These are phyloP conservation scores for Paralagenidium karlingii DNA, from an alignment of 352 stramenopile species.

Conservation along the genomic window DNA sequence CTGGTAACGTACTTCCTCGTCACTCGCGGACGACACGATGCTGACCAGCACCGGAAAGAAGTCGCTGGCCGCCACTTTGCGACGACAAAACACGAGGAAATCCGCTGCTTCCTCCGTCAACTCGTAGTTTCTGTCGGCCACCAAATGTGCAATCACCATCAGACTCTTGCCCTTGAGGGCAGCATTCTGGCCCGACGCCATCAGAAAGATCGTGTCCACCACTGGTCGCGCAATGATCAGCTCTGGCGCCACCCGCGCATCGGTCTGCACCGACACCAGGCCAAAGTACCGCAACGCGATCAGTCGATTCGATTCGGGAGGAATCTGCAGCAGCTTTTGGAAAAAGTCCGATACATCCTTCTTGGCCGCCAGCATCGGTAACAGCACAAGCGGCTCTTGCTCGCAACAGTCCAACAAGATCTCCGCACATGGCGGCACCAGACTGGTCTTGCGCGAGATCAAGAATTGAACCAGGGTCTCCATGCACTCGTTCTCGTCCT, in stretches of 20 bases:
- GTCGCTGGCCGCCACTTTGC: too few relatives aligned
- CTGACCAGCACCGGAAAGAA: too few relatives aligned
- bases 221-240: too few relatives aligned
- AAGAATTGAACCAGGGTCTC: slow-evolving; percentile 45
- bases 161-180: slow-evolving; percentile 36
- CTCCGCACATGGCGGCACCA: slow-evolving; percentile 53
- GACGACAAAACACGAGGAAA: too few relatives aligned
- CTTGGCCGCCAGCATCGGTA: too few relatives aligned
- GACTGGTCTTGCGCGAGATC: slow-evolving; percentile 45
- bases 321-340: slow-evolving; percentile 57
- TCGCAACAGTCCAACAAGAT: slow-evolving; percentile 71
- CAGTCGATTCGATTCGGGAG: slow-evolving; percentile 57
- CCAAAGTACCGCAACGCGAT: slow-evolving; percentile 63
- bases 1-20: too few relatives aligned
- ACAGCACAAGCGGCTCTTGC: slow-evolving; percentile 49
- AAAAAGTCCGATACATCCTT: slow-evolving; percentile 69
- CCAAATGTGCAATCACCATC: slow-evolving; percentile 35
- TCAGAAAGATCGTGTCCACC: slow-evolving; percentile 60
- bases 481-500: slow-evolving; percentile 34
- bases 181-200: slow-evolving; percentile 41
- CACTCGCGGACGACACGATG: too few relatives aligned
- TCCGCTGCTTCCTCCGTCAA: too few relatives aligned
- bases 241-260: too few relatives aligned
- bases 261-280: too few relatives aligned
- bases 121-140: slow-evolving; percentile 19